A percentile compares a stretch with the other conserved stretches of the same genome.
phyloP scores from a whole-genome alignment of 441 rosid species.

The California macrophylla region DNA sequence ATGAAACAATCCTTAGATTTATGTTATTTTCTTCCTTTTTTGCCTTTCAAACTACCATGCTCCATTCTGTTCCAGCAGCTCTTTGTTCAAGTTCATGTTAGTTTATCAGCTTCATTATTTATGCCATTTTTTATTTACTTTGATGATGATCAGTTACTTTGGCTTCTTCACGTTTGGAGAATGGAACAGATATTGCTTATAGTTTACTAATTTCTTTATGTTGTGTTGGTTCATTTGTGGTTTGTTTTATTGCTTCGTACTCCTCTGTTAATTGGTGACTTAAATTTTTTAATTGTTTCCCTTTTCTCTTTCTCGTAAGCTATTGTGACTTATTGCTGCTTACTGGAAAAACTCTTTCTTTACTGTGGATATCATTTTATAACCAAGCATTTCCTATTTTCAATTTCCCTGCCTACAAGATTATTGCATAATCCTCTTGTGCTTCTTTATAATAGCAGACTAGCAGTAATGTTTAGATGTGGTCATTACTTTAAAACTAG shows the following conservation, averaged over 20 bases:
- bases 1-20: slow-evolving; percentile 14
- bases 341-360: no score
- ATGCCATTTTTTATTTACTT: background rate
- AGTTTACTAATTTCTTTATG: no score
- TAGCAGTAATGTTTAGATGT: background rate
- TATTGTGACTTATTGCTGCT: no score
- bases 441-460: background rate
- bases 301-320: no score
- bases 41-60: background rate
- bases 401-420: background rate
- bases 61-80: slow-evolving; percentile 7
- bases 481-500: background rate
- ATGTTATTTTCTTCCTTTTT: background rate
- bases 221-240: no score
- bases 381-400: background rate
- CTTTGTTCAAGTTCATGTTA: background rate
- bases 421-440: background rate
- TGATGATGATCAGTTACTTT: background rate
- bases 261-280: no score
- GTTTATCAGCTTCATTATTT: background rate
- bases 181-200: background rate
- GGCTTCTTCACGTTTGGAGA: background rate
- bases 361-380: background rate
- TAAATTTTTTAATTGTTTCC: no score
- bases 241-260: no score